Evolutionary conservation across 495 filamentous ascomycete species (phyloP).

Genomic region (Lindgomyces ingoldianus): DNA sequence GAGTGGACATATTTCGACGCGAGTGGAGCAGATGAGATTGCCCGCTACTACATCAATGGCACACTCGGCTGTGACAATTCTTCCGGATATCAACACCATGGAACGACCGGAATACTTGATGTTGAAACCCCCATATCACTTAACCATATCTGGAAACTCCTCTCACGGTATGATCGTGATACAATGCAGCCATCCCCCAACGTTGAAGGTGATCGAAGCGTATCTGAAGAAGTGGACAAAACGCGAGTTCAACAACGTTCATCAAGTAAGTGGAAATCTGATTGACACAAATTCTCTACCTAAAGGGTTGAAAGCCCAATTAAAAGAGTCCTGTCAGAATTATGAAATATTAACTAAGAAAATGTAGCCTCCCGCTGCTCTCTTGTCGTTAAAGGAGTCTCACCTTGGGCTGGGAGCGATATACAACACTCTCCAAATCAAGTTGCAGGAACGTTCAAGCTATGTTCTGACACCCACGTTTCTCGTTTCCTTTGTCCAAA

Average conservation of each 20-base stretch:
- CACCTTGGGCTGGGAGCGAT: constrained; percentile 9
- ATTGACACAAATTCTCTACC: neutral
- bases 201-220: constrained; percentile 11
- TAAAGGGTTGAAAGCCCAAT: no score
- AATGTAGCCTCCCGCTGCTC: constrained; percentile 7
- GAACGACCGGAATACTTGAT: constrained; percentile 22
- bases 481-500: constrained; percentile 15
- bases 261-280: constrained; percentile 8
- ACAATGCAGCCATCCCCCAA: constrained; percentile 22
- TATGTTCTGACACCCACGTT: constrained; percentile 13
- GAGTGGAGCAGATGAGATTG: neutral
- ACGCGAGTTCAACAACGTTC: constrained; percentile 10
- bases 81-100: constrained; percentile 8
- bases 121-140: constrained; percentile 21
- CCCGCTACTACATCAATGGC: neutral
- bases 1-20: constrained; percentile 1
- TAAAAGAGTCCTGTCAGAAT: no score
- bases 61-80: neutral
- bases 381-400: constrained; percentile 7
- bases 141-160: neutral
- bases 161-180: neutral
- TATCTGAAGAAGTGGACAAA: constrained; percentile 28
- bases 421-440: constrained; percentile 10
- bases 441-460: constrained; percentile 1
- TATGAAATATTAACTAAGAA: neutral